phyloP scores from a whole-genome alignment of 129 eudicot genomes.

The Gnaphalium uliginosum region DNA sequence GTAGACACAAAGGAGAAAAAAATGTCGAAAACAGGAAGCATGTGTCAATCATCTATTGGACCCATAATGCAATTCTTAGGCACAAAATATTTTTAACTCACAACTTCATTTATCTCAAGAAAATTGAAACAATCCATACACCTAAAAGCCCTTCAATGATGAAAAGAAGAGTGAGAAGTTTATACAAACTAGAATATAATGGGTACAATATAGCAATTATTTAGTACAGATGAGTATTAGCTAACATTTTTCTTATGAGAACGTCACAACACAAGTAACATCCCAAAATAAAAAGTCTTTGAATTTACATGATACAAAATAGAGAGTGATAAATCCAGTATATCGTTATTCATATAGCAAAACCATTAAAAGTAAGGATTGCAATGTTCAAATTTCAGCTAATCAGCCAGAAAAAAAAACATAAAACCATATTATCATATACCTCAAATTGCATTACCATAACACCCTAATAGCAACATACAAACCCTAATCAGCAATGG shows the following conservation, averaged over 20 bases:
- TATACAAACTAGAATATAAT: too few species aligned
- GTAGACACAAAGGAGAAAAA: neutral
- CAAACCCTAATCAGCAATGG: neutral
- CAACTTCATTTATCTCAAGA: neutral
- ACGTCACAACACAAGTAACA: neutral
- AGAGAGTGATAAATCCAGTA: neutral
- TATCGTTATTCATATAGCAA: conserved; percentile 20
- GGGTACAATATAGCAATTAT: too few species aligned
- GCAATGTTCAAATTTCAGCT: conserved; percentile 2
- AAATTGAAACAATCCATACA: neutral
- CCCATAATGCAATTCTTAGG: neutral
- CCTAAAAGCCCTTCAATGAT: neutral
- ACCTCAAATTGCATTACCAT: conserved; percentile 18
- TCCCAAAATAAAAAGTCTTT: neutral
- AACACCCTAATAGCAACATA: neutral
- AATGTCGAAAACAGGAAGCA: neutral
- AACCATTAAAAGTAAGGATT: neutral
- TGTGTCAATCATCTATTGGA: neutral
- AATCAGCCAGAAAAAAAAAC: conserved; percentile 11
- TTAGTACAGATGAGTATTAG: too few species aligned
- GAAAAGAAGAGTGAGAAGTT: too few species aligned
- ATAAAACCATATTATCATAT: conserved; percentile 1
- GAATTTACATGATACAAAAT: too few species aligned
- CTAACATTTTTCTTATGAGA: neutral
- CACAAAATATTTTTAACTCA: neutral